A percentile compares a stretch with the other conserved stretches of the same genome.
phyloP scores from a whole-genome alignment of 192 early-diverging fungal genomes.

The Backusella tuberculispora region DNA sequence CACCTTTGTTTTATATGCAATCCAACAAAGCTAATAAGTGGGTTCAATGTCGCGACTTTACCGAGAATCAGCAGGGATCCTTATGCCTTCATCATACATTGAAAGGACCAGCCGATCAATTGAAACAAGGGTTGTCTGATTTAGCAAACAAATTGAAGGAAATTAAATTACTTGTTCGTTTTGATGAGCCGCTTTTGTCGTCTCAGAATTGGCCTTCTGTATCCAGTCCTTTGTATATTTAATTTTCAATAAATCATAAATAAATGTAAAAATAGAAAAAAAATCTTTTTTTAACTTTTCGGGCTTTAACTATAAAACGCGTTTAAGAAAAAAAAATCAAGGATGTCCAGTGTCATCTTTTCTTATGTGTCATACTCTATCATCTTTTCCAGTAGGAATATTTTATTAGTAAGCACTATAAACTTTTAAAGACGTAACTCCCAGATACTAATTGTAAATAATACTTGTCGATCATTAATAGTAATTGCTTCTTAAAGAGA shows the following conservation, averaged over 20 bases:
- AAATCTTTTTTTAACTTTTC: not conserved
- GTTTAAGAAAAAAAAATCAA: not conserved
- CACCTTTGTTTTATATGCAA: constrained; percentile 63
- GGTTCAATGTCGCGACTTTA: constrained; percentile 67
- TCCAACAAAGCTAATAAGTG: constrained; percentile 36
- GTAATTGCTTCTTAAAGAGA: too few species aligned
- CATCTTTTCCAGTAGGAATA: too few species aligned
- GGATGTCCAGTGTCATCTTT: not conserved
- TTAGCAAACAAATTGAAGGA: not conserved
- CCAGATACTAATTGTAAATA: too few species aligned
- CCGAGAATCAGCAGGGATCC: constrained; percentile 62
- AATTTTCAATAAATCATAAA: not conserved
- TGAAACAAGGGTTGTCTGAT: not conserved
- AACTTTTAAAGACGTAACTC: too few species aligned
- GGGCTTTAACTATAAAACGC: not conserved
- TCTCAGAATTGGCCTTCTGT: too few species aligned
- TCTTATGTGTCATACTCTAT: not conserved
- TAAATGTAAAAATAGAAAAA: not conserved
- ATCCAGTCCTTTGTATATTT: too few species aligned
- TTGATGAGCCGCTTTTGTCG: not conserved
- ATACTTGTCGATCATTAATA: too few species aligned
- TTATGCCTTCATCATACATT: constrained; percentile 52
- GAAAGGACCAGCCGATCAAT: constrained; percentile 34
- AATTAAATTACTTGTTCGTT: not conserved
- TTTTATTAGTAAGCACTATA: too few species aligned